Conservation (phyloP, 306 rosid species). For the Betula pendula region DNA sequence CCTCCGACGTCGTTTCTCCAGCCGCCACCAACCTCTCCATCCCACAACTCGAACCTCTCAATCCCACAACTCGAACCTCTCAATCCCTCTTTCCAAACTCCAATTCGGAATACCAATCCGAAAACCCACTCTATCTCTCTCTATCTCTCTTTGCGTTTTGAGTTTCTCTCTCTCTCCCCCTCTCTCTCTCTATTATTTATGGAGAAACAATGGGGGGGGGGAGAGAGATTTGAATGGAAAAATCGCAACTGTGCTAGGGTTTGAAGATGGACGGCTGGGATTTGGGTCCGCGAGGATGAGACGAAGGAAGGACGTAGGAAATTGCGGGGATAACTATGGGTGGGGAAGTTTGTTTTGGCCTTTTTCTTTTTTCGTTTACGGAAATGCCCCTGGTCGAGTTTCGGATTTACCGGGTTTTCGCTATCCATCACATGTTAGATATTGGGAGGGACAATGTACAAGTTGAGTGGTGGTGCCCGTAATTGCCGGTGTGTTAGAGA, state of each 20-base stretch:
- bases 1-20: constrained; percentile 28
- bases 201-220: neutral
- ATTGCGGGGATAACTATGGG: constrained; percentile 36
- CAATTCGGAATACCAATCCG: constrained; percentile 8
- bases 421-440: constrained; percentile 21
- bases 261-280: constrained; percentile 48
- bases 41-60: neutral
- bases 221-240: constrained; percentile 27
- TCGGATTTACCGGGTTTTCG: neutral
- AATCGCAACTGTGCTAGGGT: constrained; percentile 62
- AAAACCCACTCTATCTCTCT: neutral
- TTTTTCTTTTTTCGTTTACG: neutral
- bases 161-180: neutral
- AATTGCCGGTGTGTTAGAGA: constrained; percentile 17
- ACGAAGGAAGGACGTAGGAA: constrained; percentile 51
- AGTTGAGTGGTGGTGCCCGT: constrained; percentile 38
- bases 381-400: neutral
- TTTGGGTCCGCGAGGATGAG: constrained; percentile 29
- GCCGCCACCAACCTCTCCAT: constrained; percentile 51
- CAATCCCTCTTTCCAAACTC: neutral
- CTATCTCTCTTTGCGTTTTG: neutral
- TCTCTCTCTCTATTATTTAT: neutral
- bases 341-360: neutral
- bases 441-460: constrained; percentile 21
- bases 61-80: constrained; percentile 15